phyloP scores from a whole-genome alignment of 225 moss, liverwort and hornwort species.

The Neckera pumila region DNA sequence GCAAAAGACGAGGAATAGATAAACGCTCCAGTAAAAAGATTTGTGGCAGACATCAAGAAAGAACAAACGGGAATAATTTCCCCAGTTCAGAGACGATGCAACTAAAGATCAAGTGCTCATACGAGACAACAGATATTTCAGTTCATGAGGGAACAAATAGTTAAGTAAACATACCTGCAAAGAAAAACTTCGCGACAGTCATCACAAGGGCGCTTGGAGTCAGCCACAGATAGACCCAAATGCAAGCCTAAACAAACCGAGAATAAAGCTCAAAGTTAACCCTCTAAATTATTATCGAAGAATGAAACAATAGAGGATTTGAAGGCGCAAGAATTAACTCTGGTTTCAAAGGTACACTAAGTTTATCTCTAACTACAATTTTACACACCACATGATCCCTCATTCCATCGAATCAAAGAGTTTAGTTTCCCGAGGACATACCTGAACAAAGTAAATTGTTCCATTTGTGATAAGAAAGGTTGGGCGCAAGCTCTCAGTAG shows the following conservation, averaged over 20 bases:
- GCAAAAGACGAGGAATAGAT: constrained; percentile 12
- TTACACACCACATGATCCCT: neutral
- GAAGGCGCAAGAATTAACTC: neutral
- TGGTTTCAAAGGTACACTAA: neutral
- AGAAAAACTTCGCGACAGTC: constrained; percentile 82
- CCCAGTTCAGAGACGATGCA: neutral
- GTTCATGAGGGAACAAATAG: neutral
- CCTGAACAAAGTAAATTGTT: constrained; percentile 72
- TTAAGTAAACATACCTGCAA: constrained; percentile 48
- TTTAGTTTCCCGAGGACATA: neutral
- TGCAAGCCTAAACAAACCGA: constrained; percentile 42
- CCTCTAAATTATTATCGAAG: too few relatives aligned
- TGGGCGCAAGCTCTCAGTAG: constrained; percentile 79
- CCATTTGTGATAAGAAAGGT: constrained; percentile 77
- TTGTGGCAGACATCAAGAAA: neutral
- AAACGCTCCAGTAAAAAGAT: neutral
- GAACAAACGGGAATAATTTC: neutral
- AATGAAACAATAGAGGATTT: neutral
- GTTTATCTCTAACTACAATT: neutral
- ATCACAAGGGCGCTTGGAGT: constrained; percentile 43
- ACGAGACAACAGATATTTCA: neutral
- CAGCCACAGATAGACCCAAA: constrained; percentile 82
- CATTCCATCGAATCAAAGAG: neutral
- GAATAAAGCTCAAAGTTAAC: neutral
- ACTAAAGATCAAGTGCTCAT: neutral